A percentile compares a stretch with the other conserved stretches of the same genome.
phyloP scores from a whole-genome alignment of 345 rosid genomes.

The Populus tremula region DNA sequence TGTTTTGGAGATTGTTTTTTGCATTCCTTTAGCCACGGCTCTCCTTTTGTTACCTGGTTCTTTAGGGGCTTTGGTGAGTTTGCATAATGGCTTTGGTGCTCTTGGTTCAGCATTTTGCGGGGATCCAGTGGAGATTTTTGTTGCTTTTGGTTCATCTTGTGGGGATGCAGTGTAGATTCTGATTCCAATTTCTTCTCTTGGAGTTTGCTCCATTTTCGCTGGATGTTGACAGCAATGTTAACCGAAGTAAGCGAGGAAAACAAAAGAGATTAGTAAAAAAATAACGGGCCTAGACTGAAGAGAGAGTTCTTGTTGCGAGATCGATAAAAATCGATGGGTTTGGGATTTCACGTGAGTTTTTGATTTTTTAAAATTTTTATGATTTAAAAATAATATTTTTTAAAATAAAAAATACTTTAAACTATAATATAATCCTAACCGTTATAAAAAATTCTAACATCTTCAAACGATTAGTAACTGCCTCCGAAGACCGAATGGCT shows the following conservation, averaged over 20 bases:
- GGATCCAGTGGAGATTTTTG: background rate
- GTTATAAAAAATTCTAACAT: background rate
- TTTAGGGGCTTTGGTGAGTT: conserved; percentile 11
- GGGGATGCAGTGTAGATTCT: conserved; percentile 57
- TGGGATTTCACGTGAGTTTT: background rate
- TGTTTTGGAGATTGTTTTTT: conserved; percentile 66
- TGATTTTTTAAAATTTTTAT: background rate
- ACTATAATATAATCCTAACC: no score
- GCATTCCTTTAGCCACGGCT: conserved; percentile 67
- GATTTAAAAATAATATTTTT: no score
- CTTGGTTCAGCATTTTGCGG: background rate
- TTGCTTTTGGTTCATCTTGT: conserved; percentile 11
- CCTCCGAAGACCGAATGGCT: background rate
- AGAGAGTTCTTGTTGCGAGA: no score
- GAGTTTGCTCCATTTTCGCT: conserved; percentile 48
- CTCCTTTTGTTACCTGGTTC: conserved; percentile 43
- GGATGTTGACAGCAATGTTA: background rate
- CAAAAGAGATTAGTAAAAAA: background rate
- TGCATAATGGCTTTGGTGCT: background rate
- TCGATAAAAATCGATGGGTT: background rate
- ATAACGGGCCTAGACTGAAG: background rate
- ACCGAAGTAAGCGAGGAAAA: background rate
- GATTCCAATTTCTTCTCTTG: conserved; percentile 48
- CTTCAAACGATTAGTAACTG: background rate
- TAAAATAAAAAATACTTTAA: no score